Evolutionary conservation across 805 yeast genomes (phyloP).

Genomic region (Saturnispora dispora): DNA sequence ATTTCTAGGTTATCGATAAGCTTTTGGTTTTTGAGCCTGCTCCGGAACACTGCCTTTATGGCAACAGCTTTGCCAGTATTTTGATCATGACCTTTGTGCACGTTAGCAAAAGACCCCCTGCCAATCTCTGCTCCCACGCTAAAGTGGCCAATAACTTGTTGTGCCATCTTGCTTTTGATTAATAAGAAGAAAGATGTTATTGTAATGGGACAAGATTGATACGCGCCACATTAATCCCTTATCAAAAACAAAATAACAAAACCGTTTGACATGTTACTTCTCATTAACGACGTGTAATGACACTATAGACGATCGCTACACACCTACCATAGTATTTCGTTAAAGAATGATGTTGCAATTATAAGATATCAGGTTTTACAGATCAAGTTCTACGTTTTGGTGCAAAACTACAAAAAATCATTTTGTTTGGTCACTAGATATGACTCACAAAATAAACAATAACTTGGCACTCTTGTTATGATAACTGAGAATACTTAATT

Average conservation of each 20-base stretch:
- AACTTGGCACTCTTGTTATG: too few relatives aligned
- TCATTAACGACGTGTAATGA: background rate
- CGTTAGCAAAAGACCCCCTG: slow-evolving; percentile 92
- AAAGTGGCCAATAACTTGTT: slow-evolving; percentile 7
- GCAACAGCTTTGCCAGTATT: slow-evolving; percentile 61
- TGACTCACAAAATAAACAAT: background rate
- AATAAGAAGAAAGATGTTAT: background rate
- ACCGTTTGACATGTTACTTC: background rate
- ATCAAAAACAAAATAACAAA: background rate
- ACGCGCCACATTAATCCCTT: slow-evolving; percentile 1
- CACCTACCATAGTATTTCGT: too few relatives aligned
- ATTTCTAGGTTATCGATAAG: slow-evolving; percentile 84
- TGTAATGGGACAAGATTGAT: slow-evolving; percentile 5
- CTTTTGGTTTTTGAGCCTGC: slow-evolving; percentile 77
- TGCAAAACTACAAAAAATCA: background rate
- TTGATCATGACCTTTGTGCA: slow-evolving; percentile 69
- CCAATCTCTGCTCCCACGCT: slow-evolving; percentile 56
- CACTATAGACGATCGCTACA: too few relatives aligned
- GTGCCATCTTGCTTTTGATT: background rate
- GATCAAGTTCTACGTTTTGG: too few relatives aligned
- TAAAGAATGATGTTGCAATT: too few relatives aligned
- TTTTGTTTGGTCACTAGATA: background rate
- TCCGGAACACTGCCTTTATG: slow-evolving; percentile 76
- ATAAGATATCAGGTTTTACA: too few relatives aligned
- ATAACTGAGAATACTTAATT: too few relatives aligned